Evolutionary conservation across 495 filamentous ascomycete genomes (phyloP).

Genomic region (Geopyxis carbonaria): DNA sequence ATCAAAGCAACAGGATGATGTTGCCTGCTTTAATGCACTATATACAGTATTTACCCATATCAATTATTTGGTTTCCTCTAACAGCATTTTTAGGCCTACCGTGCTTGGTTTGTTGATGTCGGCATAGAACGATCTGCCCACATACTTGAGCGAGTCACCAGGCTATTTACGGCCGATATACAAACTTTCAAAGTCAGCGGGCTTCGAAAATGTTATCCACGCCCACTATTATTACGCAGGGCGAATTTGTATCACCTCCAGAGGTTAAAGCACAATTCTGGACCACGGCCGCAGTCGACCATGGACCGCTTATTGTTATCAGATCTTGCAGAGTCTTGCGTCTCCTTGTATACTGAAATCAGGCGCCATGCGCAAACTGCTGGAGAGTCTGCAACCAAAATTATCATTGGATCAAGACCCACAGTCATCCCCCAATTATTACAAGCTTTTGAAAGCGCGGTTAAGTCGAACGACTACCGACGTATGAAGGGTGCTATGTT

Average conservation of each 20-base stretch:
- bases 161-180: constrained; percentile 68
- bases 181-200: constrained; percentile 88
- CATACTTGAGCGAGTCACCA: constrained; percentile 68
- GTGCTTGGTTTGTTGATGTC: constrained; percentile 94
- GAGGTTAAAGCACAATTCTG: constrained; percentile 79
- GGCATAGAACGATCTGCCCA: constrained; percentile 92
- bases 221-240: constrained; percentile 71
- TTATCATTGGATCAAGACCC: constrained; percentile 65
- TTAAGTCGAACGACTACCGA: constrained; percentile 65
- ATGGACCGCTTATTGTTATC: constrained; percentile 68
- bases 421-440: constrained; percentile 80
- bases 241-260: constrained; percentile 91
- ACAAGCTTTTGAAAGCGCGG: constrained; percentile 57
- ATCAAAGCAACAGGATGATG: constrained; percentile 81
- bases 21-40: constrained; percentile 79
- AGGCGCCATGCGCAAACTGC: constrained; percentile 82
- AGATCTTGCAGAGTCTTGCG: constrained; percentile 77
- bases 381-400: constrained; percentile 85
- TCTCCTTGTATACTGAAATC: constrained; percentile 91
- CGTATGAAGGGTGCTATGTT: constrained; percentile 89
- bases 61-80: constrained; percentile 4
- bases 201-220: constrained; percentile 76
- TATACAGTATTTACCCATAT: constrained; percentile 39
- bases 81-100: constrained; percentile 40
- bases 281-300: constrained; percentile 63